A percentile compares a stretch with the other conserved stretches of the same genome.
phyloP scores from a whole-genome alignment of 192 early-diverging fungal species.

The Dispira simplex region DNA sequence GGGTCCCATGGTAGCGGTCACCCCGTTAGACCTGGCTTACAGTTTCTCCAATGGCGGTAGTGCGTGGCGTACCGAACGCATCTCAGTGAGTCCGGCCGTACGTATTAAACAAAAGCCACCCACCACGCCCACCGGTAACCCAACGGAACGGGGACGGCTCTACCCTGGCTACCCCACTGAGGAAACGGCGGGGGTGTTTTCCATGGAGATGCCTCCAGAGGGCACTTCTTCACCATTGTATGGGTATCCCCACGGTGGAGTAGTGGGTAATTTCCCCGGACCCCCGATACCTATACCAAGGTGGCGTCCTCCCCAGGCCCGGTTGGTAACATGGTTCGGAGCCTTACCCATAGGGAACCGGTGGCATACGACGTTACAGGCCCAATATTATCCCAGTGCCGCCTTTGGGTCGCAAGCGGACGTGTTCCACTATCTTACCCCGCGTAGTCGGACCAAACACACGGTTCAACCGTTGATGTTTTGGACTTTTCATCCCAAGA shows the following conservation, averaged over 20 bases:
- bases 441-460: neutral
- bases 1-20: neutral
- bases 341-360: neutral
- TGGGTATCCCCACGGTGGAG: too few species aligned
- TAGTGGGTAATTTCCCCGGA: too few species aligned
- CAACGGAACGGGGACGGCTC: neutral
- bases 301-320: neutral
- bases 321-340: neutral
- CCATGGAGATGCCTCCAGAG: constrained; percentile 8
- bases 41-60: constrained; percentile 7
- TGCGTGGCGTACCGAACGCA: neutral
- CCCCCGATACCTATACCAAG: too few species aligned
- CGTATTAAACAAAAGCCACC: constrained; percentile 5
- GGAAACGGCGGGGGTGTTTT: neutral
- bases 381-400: constrained; percentile 5
- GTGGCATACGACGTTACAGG: constrained; percentile 4
- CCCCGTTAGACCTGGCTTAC: constrained; percentile 3
- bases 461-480: constrained; percentile 1
- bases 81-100: neutral
- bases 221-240: too few species aligned
- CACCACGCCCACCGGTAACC: neutral
- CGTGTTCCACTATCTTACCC: neutral
- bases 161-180: neutral
- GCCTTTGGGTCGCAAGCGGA: neutral
- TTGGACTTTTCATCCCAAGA: constrained; percentile 6